Conservation (phyloP, 257 asterid species). For the Ajuga chamaepitys region DNA sequence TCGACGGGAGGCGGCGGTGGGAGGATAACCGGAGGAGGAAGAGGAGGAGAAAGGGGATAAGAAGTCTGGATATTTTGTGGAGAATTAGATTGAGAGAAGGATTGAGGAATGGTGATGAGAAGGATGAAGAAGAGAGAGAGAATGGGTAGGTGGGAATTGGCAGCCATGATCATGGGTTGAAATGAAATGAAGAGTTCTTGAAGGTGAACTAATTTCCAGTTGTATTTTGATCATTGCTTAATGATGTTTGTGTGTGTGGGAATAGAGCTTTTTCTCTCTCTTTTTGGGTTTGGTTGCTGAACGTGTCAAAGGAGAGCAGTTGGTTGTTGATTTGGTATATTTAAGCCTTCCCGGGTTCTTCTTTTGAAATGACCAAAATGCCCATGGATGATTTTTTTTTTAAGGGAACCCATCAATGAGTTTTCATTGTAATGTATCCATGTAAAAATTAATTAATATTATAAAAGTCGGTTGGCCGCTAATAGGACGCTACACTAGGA, state of each 20-base stretch:
- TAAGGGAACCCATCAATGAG: too few relatives aligned
- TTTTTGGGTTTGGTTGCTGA: conserved; percentile 42
- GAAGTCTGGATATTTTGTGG: conserved; percentile 60
- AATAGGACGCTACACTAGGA: too few relatives aligned
- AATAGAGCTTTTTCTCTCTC: neutral
- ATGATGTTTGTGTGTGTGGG: neutral
- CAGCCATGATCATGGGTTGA: conserved; percentile 36
- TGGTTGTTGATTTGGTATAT: conserved; percentile 34
- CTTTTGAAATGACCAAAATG: conserved; percentile 13
- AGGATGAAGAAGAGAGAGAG: conserved; percentile 23
- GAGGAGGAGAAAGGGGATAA: conserved; percentile 41
- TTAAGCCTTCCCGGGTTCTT: conserved; percentile 6
- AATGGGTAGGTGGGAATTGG: conserved; percentile 15
- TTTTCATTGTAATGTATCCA: too few relatives aligned
- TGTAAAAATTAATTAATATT: too few relatives aligned
- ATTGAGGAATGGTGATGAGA: conserved; percentile 25
- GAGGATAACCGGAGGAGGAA: conserved; percentile 4
- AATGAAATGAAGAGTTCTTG: conserved; percentile 9
- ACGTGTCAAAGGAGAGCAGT: conserved; percentile 57
- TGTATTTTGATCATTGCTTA: conserved; percentile 41
- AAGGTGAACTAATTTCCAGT: conserved; percentile 8
- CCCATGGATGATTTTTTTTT: conserved; percentile 7
- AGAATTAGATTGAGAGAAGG: conserved; percentile 25
- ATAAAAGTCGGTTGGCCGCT: too few relatives aligned
- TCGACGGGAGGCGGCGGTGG: conserved; percentile 13